A percentile compares a stretch with the other conserved stretches of the same genome.
phyloP scores from a whole-genome alignment of 805 yeast genomes.

The Nakazawaea laoshanensis region DNA sequence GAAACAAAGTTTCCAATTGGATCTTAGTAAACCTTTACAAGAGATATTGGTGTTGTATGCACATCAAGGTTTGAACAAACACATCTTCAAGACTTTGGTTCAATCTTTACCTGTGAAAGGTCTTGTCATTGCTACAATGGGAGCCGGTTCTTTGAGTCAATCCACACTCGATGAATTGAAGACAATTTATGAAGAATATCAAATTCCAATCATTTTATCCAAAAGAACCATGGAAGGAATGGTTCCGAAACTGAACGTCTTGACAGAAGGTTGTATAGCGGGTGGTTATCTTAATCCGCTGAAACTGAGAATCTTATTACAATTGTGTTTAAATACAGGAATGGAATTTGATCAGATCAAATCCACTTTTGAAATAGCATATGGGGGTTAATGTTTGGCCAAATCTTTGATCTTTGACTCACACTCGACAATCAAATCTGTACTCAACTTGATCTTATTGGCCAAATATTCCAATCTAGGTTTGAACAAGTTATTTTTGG shows the following conservation, averaged over 20 bases:
- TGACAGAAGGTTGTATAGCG: constrained; percentile 38
- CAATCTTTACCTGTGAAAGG: constrained; percentile 40
- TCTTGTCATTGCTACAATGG: constrained; percentile 59
- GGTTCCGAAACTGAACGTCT: constrained; percentile 47
- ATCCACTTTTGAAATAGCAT: constrained; percentile 39
- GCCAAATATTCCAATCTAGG: constrained; percentile 60
- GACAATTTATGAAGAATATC: constrained; percentile 26
- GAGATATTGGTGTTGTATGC: constrained; percentile 52
- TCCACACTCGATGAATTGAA: constrained; percentile 33
- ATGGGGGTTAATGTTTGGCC: constrained; percentile 37
- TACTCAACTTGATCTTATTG: constrained; percentile 56
- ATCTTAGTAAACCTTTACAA: constrained; percentile 19
- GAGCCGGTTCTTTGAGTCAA: constrained; percentile 58
- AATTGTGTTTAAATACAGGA: constrained; percentile 39
- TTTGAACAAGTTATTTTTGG: constrained; percentile 38
- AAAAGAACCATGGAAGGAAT: constrained; percentile 66
- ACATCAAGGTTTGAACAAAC: constrained; percentile 50
- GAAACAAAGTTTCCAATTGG: constrained; percentile 30
- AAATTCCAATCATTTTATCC: constrained; percentile 52
- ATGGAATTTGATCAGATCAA: constrained; percentile 31
- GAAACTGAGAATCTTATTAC: constrained; percentile 50
- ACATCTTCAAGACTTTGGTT: constrained; percentile 36
- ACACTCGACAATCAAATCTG: constrained; percentile 35
- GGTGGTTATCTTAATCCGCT: constrained; percentile 63
- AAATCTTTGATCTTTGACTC: constrained; percentile 35